phyloP scores from a whole-genome alignment of 2,329 filamentous ascomycete genomes.

The Aspergillus phoenicis region DNA sequence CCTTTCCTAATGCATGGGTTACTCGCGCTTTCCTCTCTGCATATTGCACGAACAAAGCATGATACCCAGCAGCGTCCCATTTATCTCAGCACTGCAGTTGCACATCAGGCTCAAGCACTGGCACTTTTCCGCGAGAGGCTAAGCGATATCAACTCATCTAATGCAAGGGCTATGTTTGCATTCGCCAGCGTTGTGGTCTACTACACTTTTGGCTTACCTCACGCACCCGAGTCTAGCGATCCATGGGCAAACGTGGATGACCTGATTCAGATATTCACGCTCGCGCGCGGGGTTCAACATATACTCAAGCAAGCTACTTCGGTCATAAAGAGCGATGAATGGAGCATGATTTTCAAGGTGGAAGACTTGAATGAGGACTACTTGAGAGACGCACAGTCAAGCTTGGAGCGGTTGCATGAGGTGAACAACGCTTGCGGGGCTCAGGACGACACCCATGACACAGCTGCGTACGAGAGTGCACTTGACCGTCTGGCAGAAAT shows the following conservation, averaged over 20 bases:
- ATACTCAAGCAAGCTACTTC: conserved; percentile 31
- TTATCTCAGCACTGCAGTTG: conserved; percentile 41
- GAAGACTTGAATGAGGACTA: conserved; percentile 25
- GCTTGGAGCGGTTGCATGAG: conserved; percentile 29
- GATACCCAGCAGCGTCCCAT: conserved; percentile 27
- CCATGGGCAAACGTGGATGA: conserved; percentile 35
- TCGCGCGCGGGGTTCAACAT: conserved; percentile 39
- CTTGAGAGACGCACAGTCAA: conserved; percentile 23
- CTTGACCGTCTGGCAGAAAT: conserved; percentile 34
- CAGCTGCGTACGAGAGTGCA: conserved; percentile 24
- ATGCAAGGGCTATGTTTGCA: conserved; percentile 46
- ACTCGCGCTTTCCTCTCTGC: conserved; percentile 37
- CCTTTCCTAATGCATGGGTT: conserved; percentile 43
- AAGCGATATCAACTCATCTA: conserved; percentile 35
- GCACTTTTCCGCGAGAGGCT: conserved; percentile 39
- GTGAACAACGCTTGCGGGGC: conserved; percentile 29
- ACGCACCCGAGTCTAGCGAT: conserved; percentile 29
- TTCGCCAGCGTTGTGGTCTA: conserved; percentile 42
- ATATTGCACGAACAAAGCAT: conserved; percentile 35
- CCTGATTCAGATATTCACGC: conserved; percentile 35
- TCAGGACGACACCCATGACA: conserved; percentile 27
- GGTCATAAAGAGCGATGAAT: conserved; percentile 29
- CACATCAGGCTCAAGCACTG: conserved; percentile 38
- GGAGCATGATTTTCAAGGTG: conserved; percentile 33
- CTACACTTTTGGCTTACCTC: conserved; percentile 42